These are phyloP conservation scores for Gossypium anomalum DNA, from an alignment of 345 rosid genomes.

Conservation along the genomic window DNA sequence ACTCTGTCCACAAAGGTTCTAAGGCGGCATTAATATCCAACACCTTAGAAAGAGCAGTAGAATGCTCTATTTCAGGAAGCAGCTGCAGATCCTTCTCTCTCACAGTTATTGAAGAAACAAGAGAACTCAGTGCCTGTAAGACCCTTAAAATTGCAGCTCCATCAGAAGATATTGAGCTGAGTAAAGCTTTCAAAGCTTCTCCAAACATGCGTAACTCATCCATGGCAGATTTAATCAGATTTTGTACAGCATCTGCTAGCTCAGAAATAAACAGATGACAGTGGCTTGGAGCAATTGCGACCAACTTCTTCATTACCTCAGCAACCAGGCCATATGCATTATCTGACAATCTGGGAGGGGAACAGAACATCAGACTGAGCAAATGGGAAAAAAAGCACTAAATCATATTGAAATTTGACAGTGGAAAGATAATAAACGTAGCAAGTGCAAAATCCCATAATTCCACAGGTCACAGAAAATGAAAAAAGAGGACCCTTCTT, in stretches of 20 bases:
- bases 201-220: constrained; percentile 73
- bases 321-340: constrained; percentile 77
- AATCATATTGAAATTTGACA: background rate
- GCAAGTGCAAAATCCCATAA: background rate
- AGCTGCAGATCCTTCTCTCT: constrained; percentile 53
- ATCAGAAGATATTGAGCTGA: constrained; percentile 71
- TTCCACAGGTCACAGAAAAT: background rate
- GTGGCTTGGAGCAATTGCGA: constrained; percentile 72
- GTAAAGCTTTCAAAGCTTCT: constrained; percentile 75
- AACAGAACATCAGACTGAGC: constrained; percentile 17
- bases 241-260: constrained; percentile 69
- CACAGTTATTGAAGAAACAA: constrained; percentile 49
- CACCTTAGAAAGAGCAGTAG: constrained; percentile 61
- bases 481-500: constrained; percentile 1
- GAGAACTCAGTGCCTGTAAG: constrained; percentile 81
- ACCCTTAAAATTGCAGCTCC: constrained; percentile 94
- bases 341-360: constrained; percentile 72
- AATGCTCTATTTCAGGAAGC: constrained; percentile 49
- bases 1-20: constrained; percentile 89
- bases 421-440: background rate
- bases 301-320: constrained; percentile 87
- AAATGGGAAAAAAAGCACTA: background rate
- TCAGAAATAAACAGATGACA: constrained; percentile 76
- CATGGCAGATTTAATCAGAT: constrained; percentile 71
- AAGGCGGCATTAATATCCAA: constrained; percentile 65